Base-by-base conservation (phyloP, 495 filamentous ascomycete genomes). In the Podospora pseudocomata region DNA sequence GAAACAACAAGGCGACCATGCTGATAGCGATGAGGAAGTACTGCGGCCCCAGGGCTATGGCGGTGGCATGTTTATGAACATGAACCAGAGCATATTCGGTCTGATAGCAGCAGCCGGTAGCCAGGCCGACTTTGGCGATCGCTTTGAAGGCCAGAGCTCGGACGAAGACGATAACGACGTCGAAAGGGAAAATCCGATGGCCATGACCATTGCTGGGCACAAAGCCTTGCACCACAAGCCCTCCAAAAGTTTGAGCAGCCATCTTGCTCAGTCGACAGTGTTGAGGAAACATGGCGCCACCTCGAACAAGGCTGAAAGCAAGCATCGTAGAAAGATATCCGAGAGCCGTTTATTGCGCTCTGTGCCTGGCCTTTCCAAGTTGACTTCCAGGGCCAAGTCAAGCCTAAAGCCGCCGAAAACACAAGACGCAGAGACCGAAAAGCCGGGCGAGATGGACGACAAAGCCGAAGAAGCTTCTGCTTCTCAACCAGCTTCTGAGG, bases 51-150 rank as follows among this genome's bases (percentile, higher is more conserved):
- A 88, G 3, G 80, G 75, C 58, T 81, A 83, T 64, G 77, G 75
- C 27, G 77, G 82, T 7, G 75, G 78, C 61, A 82, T 84, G 74
- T 80, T 82, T 59, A 82, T 84, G 82, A 91, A 92, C 70, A 91
- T 97, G 91, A 94, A 97, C 78, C 94, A 97, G 80, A 94, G 92
- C 62, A 86, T 99, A 63, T 97, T 97, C 78, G 93, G 92, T 64
- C 85, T 99, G 79, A 94, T 99, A 68, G 92, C 94, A 18, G 91
- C 92, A n/a, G 93, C 92, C 54, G 92, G 92, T 5, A 92, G 91
- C 64, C 86, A 86, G 60, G 88, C 89, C 23, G 90, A 94, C 75
- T 92, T 94, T 75, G 87, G 90, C 75, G 85, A 90, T 64, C 86
- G 91, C 44, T 95, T 97, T 75, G 91, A 95, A 70, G 90, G 88